Percentiles rank a stretch among this genome's conserved stretches.
phyloP scores from a whole-genome alignment of 768 basidiomycete genomes.

The Lactarius psammicola region DNA sequence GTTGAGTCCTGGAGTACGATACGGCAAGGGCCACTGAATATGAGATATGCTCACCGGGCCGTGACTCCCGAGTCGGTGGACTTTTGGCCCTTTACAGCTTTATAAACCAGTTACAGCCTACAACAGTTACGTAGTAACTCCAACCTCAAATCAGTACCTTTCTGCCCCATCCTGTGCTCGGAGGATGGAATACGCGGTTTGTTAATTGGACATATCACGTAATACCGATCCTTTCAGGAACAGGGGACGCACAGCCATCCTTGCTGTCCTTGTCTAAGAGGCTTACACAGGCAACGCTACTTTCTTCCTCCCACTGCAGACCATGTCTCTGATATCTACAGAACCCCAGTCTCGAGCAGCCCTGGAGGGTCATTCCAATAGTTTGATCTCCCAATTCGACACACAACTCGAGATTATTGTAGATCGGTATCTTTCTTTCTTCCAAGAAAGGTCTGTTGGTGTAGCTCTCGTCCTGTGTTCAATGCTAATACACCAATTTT shows the following conservation, averaged over 20 bases:
- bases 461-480: conserved; percentile 23
- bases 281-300: not conserved
- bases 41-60: not conserved
- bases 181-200: not conserved
- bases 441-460: conserved; percentile 70
- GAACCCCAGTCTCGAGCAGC: conserved; percentile 21
- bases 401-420: conserved; percentile 62
- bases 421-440: conserved; percentile 80
- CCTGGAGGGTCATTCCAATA: conserved; percentile 17
- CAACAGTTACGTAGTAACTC: not conserved
- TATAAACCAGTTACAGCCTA: no score
- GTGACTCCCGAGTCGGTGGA: not conserved
- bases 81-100: no score
- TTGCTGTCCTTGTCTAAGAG: not conserved
- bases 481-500: conserved; percentile 19
- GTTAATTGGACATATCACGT: not conserved
- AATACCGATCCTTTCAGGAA: not conserved
- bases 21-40: no score
- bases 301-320: not conserved
- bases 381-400: conserved; percentile 71
- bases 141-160: not conserved
- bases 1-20: no score
- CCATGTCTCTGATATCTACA: conserved; percentile 12
- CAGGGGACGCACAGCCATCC: not conserved
- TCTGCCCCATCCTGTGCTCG: not conserved